A percentile compares a stretch with the other conserved stretches of the same genome.
These are phyloP conservation scores for Lignosus rhinocerotis DNA, from an alignment of 1,284 basidiomycete genomes.

Conservation along the genomic window DNA sequence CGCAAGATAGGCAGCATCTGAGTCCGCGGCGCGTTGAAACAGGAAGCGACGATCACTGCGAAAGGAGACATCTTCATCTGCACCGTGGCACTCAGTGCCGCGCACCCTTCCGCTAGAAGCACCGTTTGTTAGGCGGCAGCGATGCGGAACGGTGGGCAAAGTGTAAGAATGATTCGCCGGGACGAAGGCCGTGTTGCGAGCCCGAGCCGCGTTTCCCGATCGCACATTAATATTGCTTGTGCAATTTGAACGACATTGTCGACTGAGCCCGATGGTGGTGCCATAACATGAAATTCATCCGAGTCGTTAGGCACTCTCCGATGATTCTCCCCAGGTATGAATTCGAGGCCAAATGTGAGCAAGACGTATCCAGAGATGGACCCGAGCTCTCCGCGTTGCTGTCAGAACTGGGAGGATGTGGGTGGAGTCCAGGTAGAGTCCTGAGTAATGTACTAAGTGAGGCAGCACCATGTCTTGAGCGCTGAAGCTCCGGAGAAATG, in stretches of 20 bases:
- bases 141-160: not conserved
- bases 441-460: not conserved
- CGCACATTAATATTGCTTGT: not conserved
- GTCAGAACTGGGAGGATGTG: not conserved
- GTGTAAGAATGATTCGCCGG: not conserved
- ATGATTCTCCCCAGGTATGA: not conserved
- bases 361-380: not conserved
- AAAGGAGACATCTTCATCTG: not conserved
- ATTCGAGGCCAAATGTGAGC: no score
- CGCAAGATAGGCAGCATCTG: not conserved
- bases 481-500: no score
- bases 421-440: not conserved
- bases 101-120: constrained; percentile 2
- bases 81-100: not conserved
- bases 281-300: not conserved
- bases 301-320: not conserved
- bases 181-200: not conserved
- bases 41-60: constrained; percentile 4
- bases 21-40: not conserved
- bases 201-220: not conserved
- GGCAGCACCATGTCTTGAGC: no score
- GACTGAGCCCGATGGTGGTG: not conserved
- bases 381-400: not conserved
- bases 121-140: not conserved
- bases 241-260: not conserved